Evolutionary conservation across 2,329 filamentous ascomycete genomes (phyloP), one percentile per base, ranked within the genome.

Genomic region (Zarea fungicola): DNA sequence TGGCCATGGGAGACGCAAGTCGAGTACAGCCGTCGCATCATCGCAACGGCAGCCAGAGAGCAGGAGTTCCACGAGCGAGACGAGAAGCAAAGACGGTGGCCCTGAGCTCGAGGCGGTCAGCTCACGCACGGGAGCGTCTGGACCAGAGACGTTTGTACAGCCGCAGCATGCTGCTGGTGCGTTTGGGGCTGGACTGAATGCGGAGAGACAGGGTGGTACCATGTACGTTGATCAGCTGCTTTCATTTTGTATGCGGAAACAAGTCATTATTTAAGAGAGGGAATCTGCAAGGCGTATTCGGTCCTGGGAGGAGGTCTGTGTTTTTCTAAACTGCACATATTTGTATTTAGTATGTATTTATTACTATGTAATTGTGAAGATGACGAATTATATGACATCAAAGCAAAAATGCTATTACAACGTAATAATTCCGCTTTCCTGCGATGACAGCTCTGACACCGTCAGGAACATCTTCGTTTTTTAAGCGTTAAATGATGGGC

Each of bases 381-480:
- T n/a, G n/a, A n/a, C n/a, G n/a, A n/a, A n/a, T n/a, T n/a, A n/a
- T n/a, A n/a, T n/a, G n/a, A n/a, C n/a, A n/a, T n/a, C n/a, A n/a
- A n/a, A n/a, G n/a, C n/a, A n/a, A n/a, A n/a, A n/a, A n/a, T n/a
- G n/a, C n/a, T n/a, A n/a, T n/a, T n/a, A 39, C 21, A 10, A 39
- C 14, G 14, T 22, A 39, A 16, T 18, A 39, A 10, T 16, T 39
- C 11, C 13, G 5, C 11, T 39, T 1, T 18, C 25, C 16, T n/a
- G 11, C 42, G 5, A 32, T 40, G n/a, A 78, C 54, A 78, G 61
- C 66, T 71, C 77, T 25, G 73, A 65, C 61, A 68, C 71, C 36
- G 63, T 58, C 49, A 71, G 70, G 65, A 74, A 83, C 2, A 70
- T 74, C 67, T 69, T 76, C 3, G 70, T 74, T 1, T n/a, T n/a